Conservation (phyloP, 2,329 filamentous ascomycete genomes). For the Clarireedia hainanense region DNA sequence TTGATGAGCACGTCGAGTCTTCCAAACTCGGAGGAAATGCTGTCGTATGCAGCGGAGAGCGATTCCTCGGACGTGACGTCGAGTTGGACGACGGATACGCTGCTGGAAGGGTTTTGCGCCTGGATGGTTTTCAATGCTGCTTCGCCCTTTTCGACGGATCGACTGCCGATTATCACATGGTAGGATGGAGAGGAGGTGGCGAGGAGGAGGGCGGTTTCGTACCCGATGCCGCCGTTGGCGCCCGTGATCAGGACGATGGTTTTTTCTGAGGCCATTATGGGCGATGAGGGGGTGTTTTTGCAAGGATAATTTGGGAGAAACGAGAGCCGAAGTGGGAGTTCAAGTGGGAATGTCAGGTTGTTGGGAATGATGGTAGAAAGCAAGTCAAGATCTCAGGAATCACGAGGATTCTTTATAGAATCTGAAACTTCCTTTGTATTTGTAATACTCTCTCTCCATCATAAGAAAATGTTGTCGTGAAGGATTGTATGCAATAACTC, state of each 20-base stretch:
- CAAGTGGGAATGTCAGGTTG: too few relatives aligned
- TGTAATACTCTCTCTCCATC: too few relatives aligned
- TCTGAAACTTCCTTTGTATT: too few relatives aligned
- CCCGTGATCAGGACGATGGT: constrained; percentile 14
- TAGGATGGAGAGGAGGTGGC: constrained; percentile 9
- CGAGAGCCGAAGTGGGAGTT: too few relatives aligned
- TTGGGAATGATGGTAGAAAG: too few relatives aligned
- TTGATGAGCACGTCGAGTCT: constrained; percentile 31
- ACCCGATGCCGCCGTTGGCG: constrained; percentile 35
- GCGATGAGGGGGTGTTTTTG: not conserved
- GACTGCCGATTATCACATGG: constrained; percentile 23
- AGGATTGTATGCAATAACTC: too few relatives aligned
- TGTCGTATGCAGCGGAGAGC: constrained; percentile 25
- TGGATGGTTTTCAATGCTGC: constrained; percentile 15
- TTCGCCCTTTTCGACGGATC: constrained; percentile 16
- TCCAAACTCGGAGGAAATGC: constrained; percentile 22
- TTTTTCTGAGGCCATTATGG: constrained; percentile 8
- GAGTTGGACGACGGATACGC: constrained; percentile 21
- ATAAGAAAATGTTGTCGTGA: too few relatives aligned
- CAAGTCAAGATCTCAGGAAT: too few relatives aligned
- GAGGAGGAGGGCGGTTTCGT: constrained; percentile 27
- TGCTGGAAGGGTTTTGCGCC: constrained; percentile 27
- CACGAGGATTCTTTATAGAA: too few relatives aligned
- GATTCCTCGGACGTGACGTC: constrained; percentile 28
- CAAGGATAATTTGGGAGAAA: too few relatives aligned